Evolutionary conservation across 371 early-diverging fungal species (phyloP).

Genomic region (Globomyces sp.): DNA sequence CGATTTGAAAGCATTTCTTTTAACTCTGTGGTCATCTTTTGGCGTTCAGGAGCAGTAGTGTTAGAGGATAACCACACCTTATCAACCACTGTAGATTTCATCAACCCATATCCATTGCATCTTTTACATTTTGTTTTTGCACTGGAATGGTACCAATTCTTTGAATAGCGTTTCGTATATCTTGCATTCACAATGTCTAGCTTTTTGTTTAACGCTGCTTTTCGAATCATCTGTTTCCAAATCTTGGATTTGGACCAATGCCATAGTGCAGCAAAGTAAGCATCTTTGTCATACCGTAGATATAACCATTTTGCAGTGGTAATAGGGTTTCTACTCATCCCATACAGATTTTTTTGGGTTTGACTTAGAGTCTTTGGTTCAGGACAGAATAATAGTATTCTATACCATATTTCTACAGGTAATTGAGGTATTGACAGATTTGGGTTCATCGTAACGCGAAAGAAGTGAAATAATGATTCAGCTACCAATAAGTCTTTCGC

Average conservation of each 20-base stretch:
- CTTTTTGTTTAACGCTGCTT: neutral
- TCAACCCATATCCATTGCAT: neutral
- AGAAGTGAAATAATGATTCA: neutral
- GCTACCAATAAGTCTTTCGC: neutral
- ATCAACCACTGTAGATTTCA: neutral
- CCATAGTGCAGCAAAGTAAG: slow-evolving; percentile 10
- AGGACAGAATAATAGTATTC: neutral
- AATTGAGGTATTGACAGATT: neutral
- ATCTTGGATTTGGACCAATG: neutral
- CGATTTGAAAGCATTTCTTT: neutral
- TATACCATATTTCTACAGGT: slow-evolving; percentile 14
- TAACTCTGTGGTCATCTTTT: neutral
- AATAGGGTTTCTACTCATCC: neutral
- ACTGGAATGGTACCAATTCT: neutral
- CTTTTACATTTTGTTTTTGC: slow-evolving; percentile 4
- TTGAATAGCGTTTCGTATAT: neutral
- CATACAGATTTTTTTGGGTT: slow-evolving; percentile 10
- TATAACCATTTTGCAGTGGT: neutral
- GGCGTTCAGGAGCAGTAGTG: too few relatives aligned
- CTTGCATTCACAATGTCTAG: neutral
- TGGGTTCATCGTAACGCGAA: neutral
- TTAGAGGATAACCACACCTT: neutral
- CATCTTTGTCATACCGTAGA: slow-evolving; percentile 1
- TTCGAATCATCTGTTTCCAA: slow-evolving; percentile 4
- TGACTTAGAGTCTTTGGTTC: neutral